Base-by-base conservation (phyloP, 192 early-diverging fungal genomes). In the Piromyces finnis region DNA sequence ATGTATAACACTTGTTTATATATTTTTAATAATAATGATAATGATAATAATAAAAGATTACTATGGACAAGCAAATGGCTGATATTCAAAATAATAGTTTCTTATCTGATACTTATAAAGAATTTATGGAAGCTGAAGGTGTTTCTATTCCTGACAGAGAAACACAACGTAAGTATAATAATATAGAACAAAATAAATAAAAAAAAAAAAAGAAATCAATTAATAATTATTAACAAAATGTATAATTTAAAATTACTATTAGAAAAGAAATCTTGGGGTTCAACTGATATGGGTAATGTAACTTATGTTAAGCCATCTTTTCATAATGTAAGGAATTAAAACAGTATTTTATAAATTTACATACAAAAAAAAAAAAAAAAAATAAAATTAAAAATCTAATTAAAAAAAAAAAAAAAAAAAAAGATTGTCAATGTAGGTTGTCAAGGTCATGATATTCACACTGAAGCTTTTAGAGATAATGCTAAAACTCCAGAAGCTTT, bases 261-360 rank as follows among this genome's bases (percentile, higher is more conserved):
- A 79, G 79, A 80, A 17, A 29, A 79, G 15, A 9, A 35, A 12
- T 68, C 78, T 1, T 84, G 83, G 51, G 93, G 90, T 0, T 88
- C 87, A 12, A 92, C 93, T 7, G 93, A 93, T 83, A 90, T 93
- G 85, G 93, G 92, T 32, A 93, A 94, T 78, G 85, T 93, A 36
- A 88, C 89, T n/a, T 88, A 92, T 28, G 82, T 82, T 30, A 87
- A 91, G 15, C 90, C 93, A 35, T 88, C 89, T 11, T 83, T 91
- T 80, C 92, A 93, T 79, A 81, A 39, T 39, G 37, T 39, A 39
- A 39, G 13, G 15, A 15, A 77, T 14, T 82, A 80, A 77, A 84
- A 80, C 41, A 78, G n/a, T 41, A 77, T 80, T 32, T 83, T 89
- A 78, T 78, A 82, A 0, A 82, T 85, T 29, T 84, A 85, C 17